Conservation (phyloP, 345 rosid species). For the Populus alba region DNA sequence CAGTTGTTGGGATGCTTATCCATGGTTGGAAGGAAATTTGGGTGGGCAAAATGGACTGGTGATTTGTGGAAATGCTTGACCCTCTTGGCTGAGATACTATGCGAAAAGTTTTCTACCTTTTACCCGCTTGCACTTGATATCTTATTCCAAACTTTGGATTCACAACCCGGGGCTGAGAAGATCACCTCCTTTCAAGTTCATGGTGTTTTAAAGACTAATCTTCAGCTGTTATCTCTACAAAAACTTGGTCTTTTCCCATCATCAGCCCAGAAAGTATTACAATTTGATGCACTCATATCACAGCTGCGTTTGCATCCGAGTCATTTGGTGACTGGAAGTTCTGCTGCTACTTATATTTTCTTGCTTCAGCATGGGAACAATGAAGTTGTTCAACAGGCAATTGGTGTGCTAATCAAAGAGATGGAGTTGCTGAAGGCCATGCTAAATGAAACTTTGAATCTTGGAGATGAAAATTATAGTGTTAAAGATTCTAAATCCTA, state of each 20-base stretch:
- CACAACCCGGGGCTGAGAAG: slow-evolving; percentile 48
- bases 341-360: slow-evolving; percentile 82
- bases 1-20: slow-evolving; percentile 67
- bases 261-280: slow-evolving; percentile 61
- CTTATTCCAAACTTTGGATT: slow-evolving; percentile 67
- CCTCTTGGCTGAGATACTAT: slow-evolving; percentile 84
- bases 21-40: slow-evolving; percentile 74
- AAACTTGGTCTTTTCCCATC: slow-evolving; percentile 72
- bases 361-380: slow-evolving; percentile 82
- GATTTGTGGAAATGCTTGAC: slow-evolving; percentile 90
- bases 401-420: slow-evolving; percentile 54
- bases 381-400: slow-evolving; percentile 73
- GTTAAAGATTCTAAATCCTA: slow-evolving; percentile 34
- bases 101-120: slow-evolving; percentile 66
- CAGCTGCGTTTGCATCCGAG: slow-evolving; percentile 79
- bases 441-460: slow-evolving; percentile 39
- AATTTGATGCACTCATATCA: slow-evolving; percentile 67
- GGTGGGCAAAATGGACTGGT: slow-evolving; percentile 82
- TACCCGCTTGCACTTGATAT: slow-evolving; percentile 62
- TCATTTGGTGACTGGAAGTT: slow-evolving; percentile 73
- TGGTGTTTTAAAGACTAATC: slow-evolving; percentile 83
- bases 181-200: slow-evolving; percentile 67
- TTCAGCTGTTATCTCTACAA: slow-evolving; percentile 83
- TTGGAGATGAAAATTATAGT: slow-evolving; percentile 32
- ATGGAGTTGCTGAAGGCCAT: slow-evolving; percentile 55